A percentile compares a stretch with the other conserved stretches of the same genome.
phyloP scores from a whole-genome alignment of 495 filamentous ascomycete species.

The Recurvomyces mirabilis region DNA sequence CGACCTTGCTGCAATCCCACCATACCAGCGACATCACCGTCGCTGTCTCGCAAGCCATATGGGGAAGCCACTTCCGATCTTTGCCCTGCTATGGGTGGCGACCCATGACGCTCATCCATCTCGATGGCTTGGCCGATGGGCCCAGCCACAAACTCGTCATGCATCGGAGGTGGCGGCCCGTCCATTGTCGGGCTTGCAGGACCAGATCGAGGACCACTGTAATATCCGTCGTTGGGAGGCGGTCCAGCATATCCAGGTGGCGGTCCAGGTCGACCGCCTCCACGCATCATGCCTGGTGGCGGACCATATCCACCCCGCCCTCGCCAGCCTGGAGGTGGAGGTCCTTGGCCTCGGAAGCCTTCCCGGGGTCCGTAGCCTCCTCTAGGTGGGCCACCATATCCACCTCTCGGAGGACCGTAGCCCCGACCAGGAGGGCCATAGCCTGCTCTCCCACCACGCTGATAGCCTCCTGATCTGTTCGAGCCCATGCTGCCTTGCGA shows the following conservation, averaged over 20 bases:
- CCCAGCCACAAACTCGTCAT: constrained; percentile 13
- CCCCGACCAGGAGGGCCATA: constrained; percentile 29
- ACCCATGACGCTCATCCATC: constrained; percentile 61
- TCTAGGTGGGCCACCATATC: constrained; percentile 27
- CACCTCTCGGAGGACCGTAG: constrained; percentile 36
- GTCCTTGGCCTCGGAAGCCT: constrained; percentile 40
- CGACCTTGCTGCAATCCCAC: constrained; percentile 52
- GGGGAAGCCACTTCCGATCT: background rate
- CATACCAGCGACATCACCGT: constrained; percentile 57
- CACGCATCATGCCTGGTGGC: constrained; percentile 8
- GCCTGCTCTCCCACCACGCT: constrained; percentile 27
- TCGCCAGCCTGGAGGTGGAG: constrained; percentile 34
- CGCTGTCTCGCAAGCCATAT: constrained; percentile 48
- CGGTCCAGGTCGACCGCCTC: constrained; percentile 1
- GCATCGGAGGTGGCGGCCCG: constrained; percentile 2
- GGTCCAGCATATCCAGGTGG: constrained; percentile 36
- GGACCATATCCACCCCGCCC: constrained; percentile 31
- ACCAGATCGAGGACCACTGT: constrained; percentile 16
- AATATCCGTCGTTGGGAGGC: constrained; percentile 10
- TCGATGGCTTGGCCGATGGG: constrained; percentile 66
- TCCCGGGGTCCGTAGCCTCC: constrained; percentile 31
- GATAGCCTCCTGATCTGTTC: constrained; percentile 33
- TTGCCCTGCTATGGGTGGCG: constrained; percentile 30
- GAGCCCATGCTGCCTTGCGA: constrained; percentile 22
- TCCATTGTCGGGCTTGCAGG: constrained; percentile 4